phyloP scores from a whole-genome alignment of 2,329 filamentous ascomycete species.

The Aureobasidium vineae region DNA sequence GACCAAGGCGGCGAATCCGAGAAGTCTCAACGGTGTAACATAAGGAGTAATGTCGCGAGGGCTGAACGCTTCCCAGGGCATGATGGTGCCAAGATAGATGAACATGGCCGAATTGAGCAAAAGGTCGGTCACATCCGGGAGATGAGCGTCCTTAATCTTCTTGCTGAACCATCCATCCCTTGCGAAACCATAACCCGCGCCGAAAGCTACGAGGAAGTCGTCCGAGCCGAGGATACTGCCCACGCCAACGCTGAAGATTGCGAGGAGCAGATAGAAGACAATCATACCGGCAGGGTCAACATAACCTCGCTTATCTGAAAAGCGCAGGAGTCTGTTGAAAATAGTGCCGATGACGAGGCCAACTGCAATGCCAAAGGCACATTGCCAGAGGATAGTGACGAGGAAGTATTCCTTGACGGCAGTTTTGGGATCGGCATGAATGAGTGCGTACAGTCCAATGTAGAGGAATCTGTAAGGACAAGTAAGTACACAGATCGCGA shows the following conservation, averaged over 20 bases:
- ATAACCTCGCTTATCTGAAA: slow-evolving; percentile 47
- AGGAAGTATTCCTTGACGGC: slow-evolving; percentile 54
- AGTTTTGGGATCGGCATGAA: slow-evolving; percentile 40
- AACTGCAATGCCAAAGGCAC: slow-evolving; percentile 48
- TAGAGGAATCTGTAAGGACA: slow-evolving; percentile 48
- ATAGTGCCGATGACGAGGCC: slow-evolving; percentile 50
- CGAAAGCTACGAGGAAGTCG: slow-evolving; percentile 58
- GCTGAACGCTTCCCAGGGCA: slow-evolving; percentile 52
- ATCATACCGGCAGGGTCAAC: slow-evolving; percentile 53
- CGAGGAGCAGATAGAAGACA: slow-evolving; percentile 57
- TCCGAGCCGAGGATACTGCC: slow-evolving; percentile 54
- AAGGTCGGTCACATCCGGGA: slow-evolving; percentile 55
- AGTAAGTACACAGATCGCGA: neutral
- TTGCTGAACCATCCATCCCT: slow-evolving; percentile 55
- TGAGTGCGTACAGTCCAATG: slow-evolving; percentile 50
- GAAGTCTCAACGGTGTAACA: slow-evolving; percentile 44
- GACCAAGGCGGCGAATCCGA: slow-evolving; percentile 51
- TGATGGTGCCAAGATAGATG: slow-evolving; percentile 56
- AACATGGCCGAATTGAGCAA: slow-evolving; percentile 57
- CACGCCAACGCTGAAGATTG: slow-evolving; percentile 53
- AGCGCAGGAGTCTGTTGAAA: slow-evolving; percentile 51
- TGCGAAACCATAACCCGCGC: slow-evolving; percentile 55
- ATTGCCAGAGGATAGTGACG: slow-evolving; percentile 57
- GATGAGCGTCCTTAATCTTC: slow-evolving; percentile 47
- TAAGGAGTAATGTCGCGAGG: slow-evolving; percentile 42